Evolutionary conservation across 148 eudicot species (phyloP).

Genomic region (Beta vulgaris): DNA sequence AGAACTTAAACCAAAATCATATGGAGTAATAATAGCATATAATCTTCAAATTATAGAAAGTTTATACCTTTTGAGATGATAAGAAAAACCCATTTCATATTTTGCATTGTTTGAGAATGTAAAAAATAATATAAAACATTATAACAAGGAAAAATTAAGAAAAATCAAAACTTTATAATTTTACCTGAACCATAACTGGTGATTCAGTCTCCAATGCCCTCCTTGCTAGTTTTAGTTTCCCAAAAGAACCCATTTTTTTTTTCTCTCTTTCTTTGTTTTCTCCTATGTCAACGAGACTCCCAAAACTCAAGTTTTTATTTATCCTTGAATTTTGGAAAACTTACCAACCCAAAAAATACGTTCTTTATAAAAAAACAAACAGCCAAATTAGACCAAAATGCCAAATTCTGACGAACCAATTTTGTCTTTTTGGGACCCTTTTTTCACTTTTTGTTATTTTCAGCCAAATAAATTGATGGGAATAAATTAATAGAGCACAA

Average conservation of each 20-base stretch:
- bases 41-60: conserved; percentile 11
- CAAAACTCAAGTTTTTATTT: neutral
- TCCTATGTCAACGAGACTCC: neutral
- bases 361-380: conserved; percentile 4
- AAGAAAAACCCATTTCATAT: conserved; percentile 9
- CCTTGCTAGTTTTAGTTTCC: conserved; percentile 39
- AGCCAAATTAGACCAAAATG: conserved; percentile 5
- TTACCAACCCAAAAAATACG: conserved; percentile 21
- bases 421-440: neutral
- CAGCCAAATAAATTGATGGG: neutral
- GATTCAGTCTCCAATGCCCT: conserved; percentile 56
- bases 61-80: neutral
- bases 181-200: conserved; percentile 61
- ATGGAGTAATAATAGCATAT: no score
- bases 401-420: neutral
- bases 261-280: conserved; percentile 8
- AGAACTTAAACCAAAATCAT: no score
- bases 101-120: conserved; percentile 12
- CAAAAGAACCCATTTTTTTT: conserved; percentile 35
- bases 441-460: conserved; percentile 19
- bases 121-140: neutral
- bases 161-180: neutral
- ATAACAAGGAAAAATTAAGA: neutral
- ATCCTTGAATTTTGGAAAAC: neutral
- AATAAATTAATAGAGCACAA: neutral